Base-by-base conservation (phyloP, 192 early-diverging fungal genomes). In the Coemansia biformis region DNA sequence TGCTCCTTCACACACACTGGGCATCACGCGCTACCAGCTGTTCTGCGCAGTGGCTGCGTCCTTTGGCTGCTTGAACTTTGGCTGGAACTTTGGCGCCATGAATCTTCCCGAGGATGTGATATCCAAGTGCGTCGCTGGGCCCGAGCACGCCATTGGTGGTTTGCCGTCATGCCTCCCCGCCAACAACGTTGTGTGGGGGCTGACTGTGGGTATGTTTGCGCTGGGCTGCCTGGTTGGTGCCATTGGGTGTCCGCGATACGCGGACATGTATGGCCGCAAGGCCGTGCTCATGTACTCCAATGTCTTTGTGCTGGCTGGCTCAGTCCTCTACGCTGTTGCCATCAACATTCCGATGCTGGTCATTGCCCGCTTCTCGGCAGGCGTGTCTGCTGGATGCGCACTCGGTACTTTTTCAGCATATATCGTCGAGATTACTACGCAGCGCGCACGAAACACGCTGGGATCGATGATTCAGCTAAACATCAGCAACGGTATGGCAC, bases 401-500 rank as follows among this genome's bases (percentile, higher is more conserved):
- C 56, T 57, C 21, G 79, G 78, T 0, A 78, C 66, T 12, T 68
- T 81, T 29, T 76, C 77, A 12, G 79, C 81, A 5, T 91, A 90
- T 46, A 74, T 90, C 17, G 78, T 78, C 12, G 91, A 91, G 51
- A 79, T 89, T 31, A 72, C 86, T 0, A 87, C 91, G 0, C 73
- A 83, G 8, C 68, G 63, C n/a, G 68, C 79, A 8, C 76, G 87
- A 42, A 86, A 82, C 17, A 57, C 75, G 8, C 68, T 91, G 49
- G 86, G 87, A 1, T 75, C 77, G 1, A 69, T 82, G 54, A 80
- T 80, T 42, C 89, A 90, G 68, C 53, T 87, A 48, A 61, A 76
- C 0, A 81, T 93, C 30, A 86, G 84, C 16, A 41, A 85, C 17
- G 91, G 91, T 7, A 82, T 89, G 22, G 59, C 89, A 41, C n/a